phyloP scores from a whole-genome alignment of 2,329 filamentous ascomycete species.

The Dothideomycetes sp. region DNA sequence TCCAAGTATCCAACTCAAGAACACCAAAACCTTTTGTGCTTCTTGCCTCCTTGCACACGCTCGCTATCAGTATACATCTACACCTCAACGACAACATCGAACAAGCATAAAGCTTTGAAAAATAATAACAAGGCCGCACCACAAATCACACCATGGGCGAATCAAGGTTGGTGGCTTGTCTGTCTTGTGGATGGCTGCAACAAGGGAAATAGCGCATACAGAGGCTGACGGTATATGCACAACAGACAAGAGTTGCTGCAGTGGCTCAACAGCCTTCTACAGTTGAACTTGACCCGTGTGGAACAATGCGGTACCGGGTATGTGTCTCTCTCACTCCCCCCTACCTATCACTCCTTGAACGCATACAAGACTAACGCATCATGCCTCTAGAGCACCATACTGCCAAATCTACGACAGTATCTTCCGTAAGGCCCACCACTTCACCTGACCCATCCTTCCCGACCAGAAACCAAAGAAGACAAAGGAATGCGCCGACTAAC shows the following conservation, averaged over 20 bases:
- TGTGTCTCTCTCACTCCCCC: slow-evolving; percentile 21
- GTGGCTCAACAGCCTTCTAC: slow-evolving; percentile 96
- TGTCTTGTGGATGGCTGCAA: too few relatives aligned
- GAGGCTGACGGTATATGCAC: too few relatives aligned
- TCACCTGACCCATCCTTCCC: slow-evolving; percentile 6
- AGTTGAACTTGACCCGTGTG: slow-evolving; percentile 95
- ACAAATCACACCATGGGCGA: slow-evolving; percentile 17
- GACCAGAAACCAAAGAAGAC: slow-evolving; percentile 2
- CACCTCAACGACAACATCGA: not conserved
- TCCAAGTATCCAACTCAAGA: too few relatives aligned
- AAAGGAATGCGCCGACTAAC: too few relatives aligned
- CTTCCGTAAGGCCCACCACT: slow-evolving; percentile 51
- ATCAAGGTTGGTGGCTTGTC: slow-evolving; percentile 17
- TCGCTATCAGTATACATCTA: not conserved
- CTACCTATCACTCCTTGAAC: not conserved
- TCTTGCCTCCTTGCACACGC: not conserved
- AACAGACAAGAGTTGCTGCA: slow-evolving; percentile 85
- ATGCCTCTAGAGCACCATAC: slow-evolving; percentile 69
- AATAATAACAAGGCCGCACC: too few relatives aligned
- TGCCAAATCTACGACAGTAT: slow-evolving; percentile 99
- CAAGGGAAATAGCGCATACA: too few relatives aligned
- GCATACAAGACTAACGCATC: slow-evolving; percentile 3
- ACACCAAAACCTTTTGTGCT: too few relatives aligned
- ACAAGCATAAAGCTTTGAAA: not conserved
- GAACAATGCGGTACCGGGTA: slow-evolving; percentile 99